phyloP scores from a whole-genome alignment of 1,284 basidiomycete species.

The Singerocomus inundabilis region DNA sequence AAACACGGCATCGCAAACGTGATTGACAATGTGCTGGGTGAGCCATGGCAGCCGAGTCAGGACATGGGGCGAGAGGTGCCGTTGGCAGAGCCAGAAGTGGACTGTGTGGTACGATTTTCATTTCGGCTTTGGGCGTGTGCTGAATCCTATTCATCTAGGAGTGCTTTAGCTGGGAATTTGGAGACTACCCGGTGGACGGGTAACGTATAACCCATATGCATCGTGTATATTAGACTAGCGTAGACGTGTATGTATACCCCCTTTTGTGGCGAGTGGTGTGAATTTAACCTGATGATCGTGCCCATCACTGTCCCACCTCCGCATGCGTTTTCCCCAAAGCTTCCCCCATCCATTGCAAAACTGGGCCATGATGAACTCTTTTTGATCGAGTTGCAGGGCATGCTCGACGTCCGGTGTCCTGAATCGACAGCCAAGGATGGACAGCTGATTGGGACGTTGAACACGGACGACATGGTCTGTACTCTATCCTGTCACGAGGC shows the following conservation, averaged over 20 bases:
- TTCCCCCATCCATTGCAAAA: conserved; percentile 58
- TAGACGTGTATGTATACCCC: neutral
- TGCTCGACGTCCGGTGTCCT: conserved; percentile 59
- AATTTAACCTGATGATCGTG: conserved; percentile 63
- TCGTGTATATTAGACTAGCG: too few species aligned
- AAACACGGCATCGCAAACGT: conserved; percentile 83
- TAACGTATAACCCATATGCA: too few species aligned
- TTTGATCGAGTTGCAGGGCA: conserved; percentile 75
- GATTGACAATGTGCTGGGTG: conserved; percentile 72
- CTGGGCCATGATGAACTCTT: conserved; percentile 70
- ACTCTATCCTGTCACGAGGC: neutral
- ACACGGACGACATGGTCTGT: conserved; percentile 51
- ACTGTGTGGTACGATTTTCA: conserved; percentile 56
- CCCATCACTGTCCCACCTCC: conserved; percentile 42
- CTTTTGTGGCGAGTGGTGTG: neutral
- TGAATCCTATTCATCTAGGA: conserved; percentile 39
- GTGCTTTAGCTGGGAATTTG: conserved; percentile 74
- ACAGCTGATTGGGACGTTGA: conserved; percentile 62
- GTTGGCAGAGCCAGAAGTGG: conserved; percentile 45
- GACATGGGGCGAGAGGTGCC: conserved; percentile 63
- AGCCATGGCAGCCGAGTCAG: conserved; percentile 71
- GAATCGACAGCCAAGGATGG: conserved; percentile 49
- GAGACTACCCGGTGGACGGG: conserved; percentile 42
- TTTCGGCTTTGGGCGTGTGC: conserved; percentile 5
- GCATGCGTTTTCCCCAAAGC: conserved; percentile 37